Evolutionary conservation across 2,329 filamentous ascomycete species (phyloP).

Genomic region (Fusarium nematophilum): DNA sequence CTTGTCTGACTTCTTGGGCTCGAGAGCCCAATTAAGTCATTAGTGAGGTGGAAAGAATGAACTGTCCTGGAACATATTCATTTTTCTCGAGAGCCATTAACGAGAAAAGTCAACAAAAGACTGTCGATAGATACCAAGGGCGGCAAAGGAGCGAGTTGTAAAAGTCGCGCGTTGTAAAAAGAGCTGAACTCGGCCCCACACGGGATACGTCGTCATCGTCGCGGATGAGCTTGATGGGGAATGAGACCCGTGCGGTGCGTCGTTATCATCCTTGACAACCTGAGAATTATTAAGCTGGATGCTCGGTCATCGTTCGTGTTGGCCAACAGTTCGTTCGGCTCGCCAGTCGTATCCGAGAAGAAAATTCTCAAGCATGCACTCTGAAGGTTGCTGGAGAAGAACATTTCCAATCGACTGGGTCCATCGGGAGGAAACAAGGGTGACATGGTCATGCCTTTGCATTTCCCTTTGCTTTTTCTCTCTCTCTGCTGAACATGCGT

Average conservation of each 20-base stretch:
- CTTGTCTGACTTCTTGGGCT: constrained; percentile 3
- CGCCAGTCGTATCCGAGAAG: constrained; percentile 13
- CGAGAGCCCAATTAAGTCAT: not conserved
- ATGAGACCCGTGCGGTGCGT: not conserved
- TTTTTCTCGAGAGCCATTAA: not conserved
- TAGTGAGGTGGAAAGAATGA: not conserved
- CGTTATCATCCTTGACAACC: constrained; percentile 9
- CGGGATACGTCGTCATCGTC: constrained; percentile 3
- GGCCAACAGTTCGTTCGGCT: constrained; percentile 7
- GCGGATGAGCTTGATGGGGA: constrained; percentile 2
- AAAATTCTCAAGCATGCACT: not conserved
- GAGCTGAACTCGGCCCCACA: constrained; percentile 28
- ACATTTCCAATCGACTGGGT: constrained; percentile 9
- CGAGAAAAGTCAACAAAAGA: not conserved
- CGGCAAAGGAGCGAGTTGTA: constrained; percentile 6
- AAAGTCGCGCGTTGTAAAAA: not conserved
- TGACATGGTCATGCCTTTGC: constrained; percentile 3
- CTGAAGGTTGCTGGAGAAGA: not conserved
- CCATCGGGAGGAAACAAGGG: not conserved
- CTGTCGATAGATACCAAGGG: not conserved
- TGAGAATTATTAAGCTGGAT: not conserved
- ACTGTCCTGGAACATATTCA: not conserved
- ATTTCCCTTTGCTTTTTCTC: constrained; percentile 10
- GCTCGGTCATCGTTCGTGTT: not conserved
- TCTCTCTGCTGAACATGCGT: not conserved